These are phyloP conservation scores for Forsythia viridissima DNA, from an alignment of 257 asterid genomes.

Conservation along the genomic window DNA sequence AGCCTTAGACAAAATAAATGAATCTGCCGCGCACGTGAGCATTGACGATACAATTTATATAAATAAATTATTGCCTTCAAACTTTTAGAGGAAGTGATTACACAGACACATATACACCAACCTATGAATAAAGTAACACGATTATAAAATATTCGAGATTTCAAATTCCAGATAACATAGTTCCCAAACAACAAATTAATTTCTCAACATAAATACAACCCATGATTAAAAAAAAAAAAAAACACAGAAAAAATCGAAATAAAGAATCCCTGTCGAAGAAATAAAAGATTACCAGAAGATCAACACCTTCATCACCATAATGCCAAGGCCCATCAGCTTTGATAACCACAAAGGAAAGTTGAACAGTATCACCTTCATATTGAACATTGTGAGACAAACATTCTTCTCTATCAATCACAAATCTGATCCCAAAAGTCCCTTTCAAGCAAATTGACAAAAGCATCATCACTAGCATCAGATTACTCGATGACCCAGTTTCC, in stretches of 20 bases:
- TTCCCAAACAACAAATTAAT: too few relatives aligned
- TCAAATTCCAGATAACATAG: too few relatives aligned
- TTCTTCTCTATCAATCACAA: conserved; percentile 76
- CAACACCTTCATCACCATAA: conserved; percentile 58
- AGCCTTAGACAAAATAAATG: too few relatives aligned
- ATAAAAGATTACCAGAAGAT: conserved; percentile 55
- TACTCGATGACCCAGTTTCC: conserved; percentile 10
- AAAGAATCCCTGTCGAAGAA: background rate
- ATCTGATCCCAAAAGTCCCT: conserved; percentile 63
- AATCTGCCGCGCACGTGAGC: too few relatives aligned
- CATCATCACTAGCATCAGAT: background rate
- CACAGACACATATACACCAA: too few relatives aligned
- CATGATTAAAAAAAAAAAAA: background rate
- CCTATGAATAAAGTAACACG: too few relatives aligned
- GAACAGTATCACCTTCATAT: conserved; percentile 73
- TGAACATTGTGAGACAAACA: conserved; percentile 67
- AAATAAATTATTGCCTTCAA: too few relatives aligned
- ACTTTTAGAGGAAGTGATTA: too few relatives aligned
- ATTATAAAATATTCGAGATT: too few relatives aligned
- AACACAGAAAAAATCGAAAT: background rate
- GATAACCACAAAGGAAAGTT: conserved; percentile 74
- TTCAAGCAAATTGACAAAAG: background rate
- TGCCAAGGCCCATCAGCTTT: conserved; percentile 65
- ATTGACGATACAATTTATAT: too few relatives aligned
- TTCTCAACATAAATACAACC: background rate